Evolutionary conservation across 768 basidiomycete species (phyloP).

Genomic region (Phanerochaete sordida): DNA sequence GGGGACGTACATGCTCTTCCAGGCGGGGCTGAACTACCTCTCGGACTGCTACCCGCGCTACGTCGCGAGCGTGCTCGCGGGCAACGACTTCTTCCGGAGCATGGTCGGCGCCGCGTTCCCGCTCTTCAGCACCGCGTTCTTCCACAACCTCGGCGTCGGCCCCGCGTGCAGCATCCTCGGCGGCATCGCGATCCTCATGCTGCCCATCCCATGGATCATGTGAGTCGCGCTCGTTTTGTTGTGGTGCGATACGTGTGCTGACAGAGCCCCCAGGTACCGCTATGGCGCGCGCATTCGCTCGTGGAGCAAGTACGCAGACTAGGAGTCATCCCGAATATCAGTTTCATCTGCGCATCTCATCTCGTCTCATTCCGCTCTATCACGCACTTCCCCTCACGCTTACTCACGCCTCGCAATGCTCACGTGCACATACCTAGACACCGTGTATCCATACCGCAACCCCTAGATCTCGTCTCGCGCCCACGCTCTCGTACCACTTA

Average conservation of each 20-base stretch:
- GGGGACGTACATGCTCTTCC: conserved; percentile 31
- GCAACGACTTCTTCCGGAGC: conserved; percentile 31
- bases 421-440: not conserved
- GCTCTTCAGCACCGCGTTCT: conserved; percentile 15
- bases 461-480: not conserved
- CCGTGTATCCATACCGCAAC: not conserved
- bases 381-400: not conserved
- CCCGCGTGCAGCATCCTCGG: conserved; percentile 15
- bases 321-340: not conserved
- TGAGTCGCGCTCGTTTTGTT: not conserved
- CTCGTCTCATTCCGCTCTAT: not conserved
- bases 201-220: conserved; percentile 7
- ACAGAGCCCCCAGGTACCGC: not conserved
- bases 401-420: not conserved
- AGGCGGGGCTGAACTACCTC: conserved; percentile 26
- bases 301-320: conserved; percentile 9
- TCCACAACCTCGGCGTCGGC: conserved; percentile 15
- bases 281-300: conserved; percentile 12
- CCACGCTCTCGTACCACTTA: too few species aligned
- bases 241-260: not conserved
- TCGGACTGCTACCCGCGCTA: conserved; percentile 29
- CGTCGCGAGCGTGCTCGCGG: conserved; percentile 31
- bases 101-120: conserved; percentile 20
- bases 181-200: conserved; percentile 7
- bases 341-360: too few species aligned